Base-by-base conservation (phyloP, 768 basidiomycete genomes). In the Trametes coccinea region DNA sequence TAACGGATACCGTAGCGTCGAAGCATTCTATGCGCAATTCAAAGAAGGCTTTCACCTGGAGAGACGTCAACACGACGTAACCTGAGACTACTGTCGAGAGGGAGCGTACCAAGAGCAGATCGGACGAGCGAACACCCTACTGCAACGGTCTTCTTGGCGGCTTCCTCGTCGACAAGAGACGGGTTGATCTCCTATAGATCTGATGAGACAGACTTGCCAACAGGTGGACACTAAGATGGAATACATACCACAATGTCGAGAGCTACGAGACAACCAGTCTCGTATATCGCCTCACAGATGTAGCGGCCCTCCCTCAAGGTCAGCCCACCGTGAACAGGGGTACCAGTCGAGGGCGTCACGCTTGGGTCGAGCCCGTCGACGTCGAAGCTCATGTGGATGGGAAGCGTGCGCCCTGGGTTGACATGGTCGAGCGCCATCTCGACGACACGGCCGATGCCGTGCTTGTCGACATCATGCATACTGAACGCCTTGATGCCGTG, bases 281-380 rank as follows among this genome's bases (percentile, higher is more conserved):
- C 95, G 62, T 86, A 86, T 44, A 98, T 84, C 5, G 91, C 88
- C 76, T 98, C 95, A 66, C 92, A 94, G 69, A 96, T 95, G 73
- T 95, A 98, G 76, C 98, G 97, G n/a, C 95, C 96, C 72, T 99
- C 97, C 65, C 97, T 80, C 79, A 98, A 99, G 17, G 92, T 95
- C 63, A 99, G 77, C 9, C 97, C 97, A 2, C 97, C 97, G 67
- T 95, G 89, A 22, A 96, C 93, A 29, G 93, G 93, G 47, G 93
- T 95, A n/a, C 93, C 94, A 46, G 94, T 96, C 50, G 92, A 93
- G 2, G 95, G 96, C n/a, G 97, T 95, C 54, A 98, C 95, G 16
- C 84, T 84, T 9, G 97, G 97, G 74, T 98, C 96, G 53, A 95
- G 77, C 11, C 94, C 94, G 71, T 95, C 93, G 27, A 98, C 95